These are phyloP conservation scores for Plantago major DNA, from an alignment of 257 asterid species.

Conservation along the genomic window DNA sequence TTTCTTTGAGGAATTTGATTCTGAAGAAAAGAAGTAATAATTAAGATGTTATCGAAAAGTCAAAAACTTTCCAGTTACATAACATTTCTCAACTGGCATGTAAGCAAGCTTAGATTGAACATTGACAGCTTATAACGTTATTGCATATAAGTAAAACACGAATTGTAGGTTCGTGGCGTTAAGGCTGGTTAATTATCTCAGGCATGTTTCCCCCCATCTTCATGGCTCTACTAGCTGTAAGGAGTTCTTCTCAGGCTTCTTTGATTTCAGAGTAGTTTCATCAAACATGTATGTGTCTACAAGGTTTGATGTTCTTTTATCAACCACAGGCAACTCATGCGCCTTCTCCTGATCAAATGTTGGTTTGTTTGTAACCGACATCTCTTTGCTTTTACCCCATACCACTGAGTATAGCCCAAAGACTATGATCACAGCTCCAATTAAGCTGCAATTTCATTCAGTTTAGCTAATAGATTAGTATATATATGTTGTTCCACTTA, in stretches of 20 bases:
- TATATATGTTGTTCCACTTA: not conserved
- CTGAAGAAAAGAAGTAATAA: too few species aligned
- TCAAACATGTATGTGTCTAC: constrained; percentile 16
- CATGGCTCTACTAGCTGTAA: constrained; percentile 5
- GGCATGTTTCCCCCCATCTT: not conserved
- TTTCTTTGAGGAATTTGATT: too few species aligned
- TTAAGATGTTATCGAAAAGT: too few species aligned
- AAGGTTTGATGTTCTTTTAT: constrained; percentile 15
- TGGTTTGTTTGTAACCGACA: constrained; percentile 18
- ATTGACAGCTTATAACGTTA: not conserved
- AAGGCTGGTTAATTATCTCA: not conserved
- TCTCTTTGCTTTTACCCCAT: constrained; percentile 88
- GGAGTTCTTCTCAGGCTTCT: not conserved
- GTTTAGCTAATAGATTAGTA: not conserved
- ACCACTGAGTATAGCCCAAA: constrained; percentile 75
- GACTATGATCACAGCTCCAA: constrained; percentile 76
- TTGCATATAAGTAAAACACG: not conserved
- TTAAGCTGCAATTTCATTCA: constrained; percentile 38
- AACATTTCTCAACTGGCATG: constrained; percentile 1
- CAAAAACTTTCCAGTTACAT: too few species aligned
- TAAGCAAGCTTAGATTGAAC: not conserved
- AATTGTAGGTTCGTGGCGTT: not conserved
- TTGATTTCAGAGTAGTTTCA: constrained; percentile 7
- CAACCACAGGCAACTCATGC: constrained; percentile 34
- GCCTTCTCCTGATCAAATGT: constrained; percentile 22